Evolutionary conservation across 768 basidiomycete genomes (phyloP).

Genomic region (Auricularia sp.): DNA sequence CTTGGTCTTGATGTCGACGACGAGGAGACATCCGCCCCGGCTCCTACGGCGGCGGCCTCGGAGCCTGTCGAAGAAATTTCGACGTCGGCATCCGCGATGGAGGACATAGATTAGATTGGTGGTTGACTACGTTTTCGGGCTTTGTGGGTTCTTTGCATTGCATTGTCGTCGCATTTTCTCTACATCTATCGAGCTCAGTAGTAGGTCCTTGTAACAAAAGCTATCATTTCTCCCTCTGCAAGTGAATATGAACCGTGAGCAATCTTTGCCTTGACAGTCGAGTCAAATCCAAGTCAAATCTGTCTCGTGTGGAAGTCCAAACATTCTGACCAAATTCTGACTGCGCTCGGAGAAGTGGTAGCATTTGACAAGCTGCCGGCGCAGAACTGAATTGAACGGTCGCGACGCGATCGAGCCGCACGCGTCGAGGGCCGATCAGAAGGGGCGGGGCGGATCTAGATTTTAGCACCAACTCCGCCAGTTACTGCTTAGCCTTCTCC

Average conservation of each 20-base stretch:
- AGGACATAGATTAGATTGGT: constrained; percentile 76
- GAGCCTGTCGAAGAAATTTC: constrained; percentile 38
- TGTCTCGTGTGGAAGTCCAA: background rate
- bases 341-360: background rate
- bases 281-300: background rate
- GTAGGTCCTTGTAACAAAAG: background rate
- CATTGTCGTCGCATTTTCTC: constrained; percentile 13
- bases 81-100: constrained; percentile 78
- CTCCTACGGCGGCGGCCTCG: constrained; percentile 35
- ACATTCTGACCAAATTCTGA: too few relatives aligned
- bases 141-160: background rate
- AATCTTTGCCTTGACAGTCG: background rate
- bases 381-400: background rate
- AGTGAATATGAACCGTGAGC: background rate
- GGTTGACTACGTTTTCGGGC: background rate
- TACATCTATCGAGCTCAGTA: constrained; percentile 14
- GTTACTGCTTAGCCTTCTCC: background rate
- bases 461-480: background rate
- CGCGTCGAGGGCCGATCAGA: background rate
- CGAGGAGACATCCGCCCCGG: constrained; percentile 44
- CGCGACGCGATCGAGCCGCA: background rate
- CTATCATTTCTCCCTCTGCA: background rate
- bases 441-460: background rate
- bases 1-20: constrained; percentile 86
- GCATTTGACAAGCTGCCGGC: background rate